Evolutionary conservation across 2,329 filamentous ascomycete species (phyloP).

Genomic region (Colletotrichum limetticola): DNA sequence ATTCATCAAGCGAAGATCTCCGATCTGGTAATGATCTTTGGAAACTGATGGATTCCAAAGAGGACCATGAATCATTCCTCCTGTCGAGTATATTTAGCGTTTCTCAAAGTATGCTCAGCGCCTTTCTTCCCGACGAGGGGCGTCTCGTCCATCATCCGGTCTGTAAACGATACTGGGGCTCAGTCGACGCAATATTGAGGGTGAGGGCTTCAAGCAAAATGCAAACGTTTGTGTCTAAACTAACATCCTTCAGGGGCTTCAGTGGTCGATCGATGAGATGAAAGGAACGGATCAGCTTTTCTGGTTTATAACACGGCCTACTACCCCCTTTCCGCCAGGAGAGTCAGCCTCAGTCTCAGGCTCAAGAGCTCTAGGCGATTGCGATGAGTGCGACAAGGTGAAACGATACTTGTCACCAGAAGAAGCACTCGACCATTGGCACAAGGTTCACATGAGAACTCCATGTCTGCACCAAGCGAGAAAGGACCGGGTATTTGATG

Average conservation of each 20-base stretch:
- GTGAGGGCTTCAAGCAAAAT: slow-evolving; percentile 15
- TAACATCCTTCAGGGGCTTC: neutral
- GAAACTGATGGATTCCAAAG: neutral
- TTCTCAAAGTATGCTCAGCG: neutral
- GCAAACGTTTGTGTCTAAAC: neutral
- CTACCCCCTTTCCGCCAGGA: neutral
- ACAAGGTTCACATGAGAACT: neutral
- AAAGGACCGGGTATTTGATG: slow-evolving; percentile 6
- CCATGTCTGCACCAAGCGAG: neutral
- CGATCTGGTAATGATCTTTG: neutral
- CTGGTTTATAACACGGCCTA: neutral
- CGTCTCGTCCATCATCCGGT: neutral
- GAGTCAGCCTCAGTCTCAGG: neutral
- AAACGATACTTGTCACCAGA: neutral
- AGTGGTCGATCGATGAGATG: neutral
- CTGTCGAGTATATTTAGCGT: neutral
- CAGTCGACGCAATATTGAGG: slow-evolving; percentile 35
- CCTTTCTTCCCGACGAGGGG: slow-evolving; percentile 3
- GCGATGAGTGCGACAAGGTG: neutral
- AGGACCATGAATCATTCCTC: neutral
- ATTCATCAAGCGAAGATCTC: neutral
- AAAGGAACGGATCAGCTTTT: neutral
- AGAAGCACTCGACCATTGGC: slow-evolving; percentile 14
- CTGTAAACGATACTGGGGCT: slow-evolving; percentile 37
- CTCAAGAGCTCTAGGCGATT: neutral